A percentile compares a stretch with the other conserved stretches of the same genome.
Conservation (phyloP, 2,329 filamentous ascomycete genomes). For the Aureobasidium sp. region DNA sequence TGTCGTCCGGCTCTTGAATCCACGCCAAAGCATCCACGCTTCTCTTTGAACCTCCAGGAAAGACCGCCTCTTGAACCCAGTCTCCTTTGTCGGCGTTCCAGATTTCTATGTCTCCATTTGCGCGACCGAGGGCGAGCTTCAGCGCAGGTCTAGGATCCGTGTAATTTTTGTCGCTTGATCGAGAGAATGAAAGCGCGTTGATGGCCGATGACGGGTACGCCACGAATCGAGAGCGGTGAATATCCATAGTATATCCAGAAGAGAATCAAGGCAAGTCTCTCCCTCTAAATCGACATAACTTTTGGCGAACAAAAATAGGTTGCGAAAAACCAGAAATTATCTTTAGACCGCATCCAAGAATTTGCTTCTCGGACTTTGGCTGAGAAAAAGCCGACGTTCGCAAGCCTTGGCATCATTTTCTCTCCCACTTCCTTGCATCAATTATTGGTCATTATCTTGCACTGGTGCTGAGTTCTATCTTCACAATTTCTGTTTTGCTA, state of each 20-base stretch:
- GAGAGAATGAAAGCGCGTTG: constrained; percentile 90
- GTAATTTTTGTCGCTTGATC: constrained; percentile 47
- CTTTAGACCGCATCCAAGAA: not conserved
- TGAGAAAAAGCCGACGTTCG: constrained; percentile 1
- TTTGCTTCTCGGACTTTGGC: constrained; percentile 12
- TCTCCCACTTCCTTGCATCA: not conserved
- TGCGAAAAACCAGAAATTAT: constrained; percentile 3
- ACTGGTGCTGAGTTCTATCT: not conserved
- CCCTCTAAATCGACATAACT: not conserved
- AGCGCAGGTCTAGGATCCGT: constrained; percentile 49
- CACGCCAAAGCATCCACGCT: constrained; percentile 88
- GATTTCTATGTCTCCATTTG: constrained; percentile 94
- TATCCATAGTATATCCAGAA: constrained; percentile 61
- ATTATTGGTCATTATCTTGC: not conserved
- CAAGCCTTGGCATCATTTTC: not conserved
- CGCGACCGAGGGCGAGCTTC: constrained; percentile 80
- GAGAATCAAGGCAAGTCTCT: not conserved
- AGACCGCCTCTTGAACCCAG: constrained; percentile 86
- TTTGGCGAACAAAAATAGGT: not conserved
- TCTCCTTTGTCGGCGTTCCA: constrained; percentile 80
- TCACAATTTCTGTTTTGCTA: not conserved
- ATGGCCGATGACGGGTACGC: constrained; percentile 86
- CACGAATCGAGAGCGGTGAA: constrained; percentile 95
- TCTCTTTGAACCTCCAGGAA: constrained; percentile 74
- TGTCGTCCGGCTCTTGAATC: constrained; percentile 77